A percentile compares a stretch with the other conserved stretches of the same genome.
Evolutionary conservation across 1,284 basidiomycete genomes (phyloP).

Genomic region (Thelephora terrestris): DNA sequence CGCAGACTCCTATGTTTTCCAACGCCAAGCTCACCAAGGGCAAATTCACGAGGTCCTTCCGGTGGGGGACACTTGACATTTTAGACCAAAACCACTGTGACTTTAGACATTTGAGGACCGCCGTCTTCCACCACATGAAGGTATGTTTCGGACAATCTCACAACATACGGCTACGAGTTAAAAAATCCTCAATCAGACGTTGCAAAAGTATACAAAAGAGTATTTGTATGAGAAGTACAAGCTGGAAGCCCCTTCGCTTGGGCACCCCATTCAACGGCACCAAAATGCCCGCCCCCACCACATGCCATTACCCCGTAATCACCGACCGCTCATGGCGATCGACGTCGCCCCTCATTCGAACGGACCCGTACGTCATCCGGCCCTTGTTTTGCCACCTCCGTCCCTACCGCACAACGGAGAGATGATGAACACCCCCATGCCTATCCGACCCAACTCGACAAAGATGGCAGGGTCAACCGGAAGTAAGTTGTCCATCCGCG

Average conservation of each 20-base stretch:
- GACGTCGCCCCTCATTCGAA: conserved; percentile 48
- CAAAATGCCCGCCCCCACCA: conserved; percentile 13
- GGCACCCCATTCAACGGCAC: conserved; percentile 13
- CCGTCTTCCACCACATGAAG: conserved; percentile 77
- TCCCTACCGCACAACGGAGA: conserved; percentile 9
- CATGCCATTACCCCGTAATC: conserved; percentile 34
- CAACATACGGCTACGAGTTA: no score
- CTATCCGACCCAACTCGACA: neutral
- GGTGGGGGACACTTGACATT: conserved; percentile 73
- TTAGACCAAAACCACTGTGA: conserved; percentile 70
- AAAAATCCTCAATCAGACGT: conserved; percentile 40
- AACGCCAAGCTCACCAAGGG: conserved; percentile 37
- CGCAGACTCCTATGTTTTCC: neutral
- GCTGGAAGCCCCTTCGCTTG: conserved; percentile 29
- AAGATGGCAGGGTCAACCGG: neutral
- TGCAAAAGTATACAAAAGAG: conserved; percentile 73
- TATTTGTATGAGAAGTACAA: conserved; percentile 69
- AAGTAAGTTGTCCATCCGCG: neutral
- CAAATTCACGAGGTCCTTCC: conserved; percentile 58
- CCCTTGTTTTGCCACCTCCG: conserved; percentile 22
- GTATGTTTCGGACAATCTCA: conserved; percentile 28
- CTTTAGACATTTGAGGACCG: conserved; percentile 60
- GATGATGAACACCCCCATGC: conserved; percentile 3
- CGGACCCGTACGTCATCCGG: conserved; percentile 34
- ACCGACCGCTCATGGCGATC: conserved; percentile 60